Evolutionary conservation across 495 filamentous ascomycete species (phyloP), one percentile per base, ranked within the genome.

Genomic region (Symbiotaphrina buchneri): DNA sequence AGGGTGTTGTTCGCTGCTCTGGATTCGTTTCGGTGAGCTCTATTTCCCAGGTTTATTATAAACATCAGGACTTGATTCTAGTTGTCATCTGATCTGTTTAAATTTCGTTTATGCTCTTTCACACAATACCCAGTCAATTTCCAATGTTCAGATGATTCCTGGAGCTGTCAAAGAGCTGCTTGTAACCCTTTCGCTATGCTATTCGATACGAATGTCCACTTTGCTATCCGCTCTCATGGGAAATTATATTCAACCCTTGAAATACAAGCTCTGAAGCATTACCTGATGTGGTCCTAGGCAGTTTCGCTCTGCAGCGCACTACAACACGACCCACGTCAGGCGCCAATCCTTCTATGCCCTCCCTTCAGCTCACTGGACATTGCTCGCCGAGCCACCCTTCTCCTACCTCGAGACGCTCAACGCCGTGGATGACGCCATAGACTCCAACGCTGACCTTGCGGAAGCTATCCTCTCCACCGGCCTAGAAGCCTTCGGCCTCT

Each of bases 341-440:
- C 71, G 87, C 7, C 82, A 81, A 48, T 64, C 74, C 6, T 94
- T 95, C 61, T 95, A 92, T 47, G 70, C 79, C 10, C 59, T 97
- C n/a, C 80, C 85, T 1, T 63, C 68, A 19, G 52, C 56, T 1
- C 84, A 97, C 41, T 83, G 79, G 69, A 58, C 74, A 39, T 54
- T 87, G 41, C 70, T 97, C 2, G 65, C 79, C 0, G 59, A 62
- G 20, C 68, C 74, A 1, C 85, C 83, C 2, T 87, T 93, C 55
- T 77, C 69, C 29, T 68, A 84, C 32, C 56, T 92, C 7, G 61
- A 78, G 13, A 77, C 68, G 5, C 65, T 97, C 20, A 63, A 69
- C 34, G 57, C 58, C 18, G 65, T 92, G 10, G 90, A 95, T 44
- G 71, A 78, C 36, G 82, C 82, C 14, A 91, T 97, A 33, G 83